A percentile compares a stretch with the other conserved stretches of the same genome.
These are phyloP conservation scores for Crithidia fasciculata DNA, from an alignment of 208 protist species.

Conservation along the genomic window DNA sequence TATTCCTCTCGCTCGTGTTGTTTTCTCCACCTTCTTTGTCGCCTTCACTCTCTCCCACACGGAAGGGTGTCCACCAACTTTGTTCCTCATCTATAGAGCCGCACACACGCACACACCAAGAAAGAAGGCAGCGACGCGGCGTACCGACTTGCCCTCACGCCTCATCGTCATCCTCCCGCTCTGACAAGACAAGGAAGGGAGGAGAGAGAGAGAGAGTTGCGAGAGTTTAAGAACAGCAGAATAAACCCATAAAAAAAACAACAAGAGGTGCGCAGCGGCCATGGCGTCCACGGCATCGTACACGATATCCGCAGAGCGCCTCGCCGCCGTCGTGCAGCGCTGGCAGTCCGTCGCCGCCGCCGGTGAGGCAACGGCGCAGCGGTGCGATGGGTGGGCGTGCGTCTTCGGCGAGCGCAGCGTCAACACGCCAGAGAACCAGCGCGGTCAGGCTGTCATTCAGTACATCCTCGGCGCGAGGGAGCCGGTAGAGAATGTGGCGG, in stretches of 20 bases:
- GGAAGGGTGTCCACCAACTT: no score
- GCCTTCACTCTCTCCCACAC: no score
- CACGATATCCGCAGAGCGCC: conserved; percentile 51
- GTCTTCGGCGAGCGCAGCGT: conserved; percentile 68
- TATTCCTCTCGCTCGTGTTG: not conserved
- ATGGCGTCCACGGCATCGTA: conserved; percentile 20
- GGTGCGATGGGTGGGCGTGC: conserved; percentile 55
- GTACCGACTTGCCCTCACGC: no score
- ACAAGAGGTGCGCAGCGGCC: not conserved
- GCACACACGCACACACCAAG: no score
- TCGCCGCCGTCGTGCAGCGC: conserved; percentile 43
- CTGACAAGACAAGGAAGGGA: no score
- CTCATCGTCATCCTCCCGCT: no score
- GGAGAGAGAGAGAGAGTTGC: no score
- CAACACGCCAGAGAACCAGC: conserved; percentile 85
- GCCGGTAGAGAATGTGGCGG: conserved; percentile 54
- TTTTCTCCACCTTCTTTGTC: no score
- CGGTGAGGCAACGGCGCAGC: conserved; percentile 30
- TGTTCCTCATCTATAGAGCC: no score
- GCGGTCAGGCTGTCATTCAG: conserved; percentile 81
- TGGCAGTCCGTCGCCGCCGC: conserved; percentile 37
- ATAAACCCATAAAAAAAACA: not conserved
- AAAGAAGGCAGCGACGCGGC: no score
- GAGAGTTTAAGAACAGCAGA: not conserved
- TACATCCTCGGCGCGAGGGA: conserved; percentile 64